phyloP scores from a whole-genome alignment of 2,329 filamentous ascomycete species.

The Sclerotinia sclerotiorum region DNA sequence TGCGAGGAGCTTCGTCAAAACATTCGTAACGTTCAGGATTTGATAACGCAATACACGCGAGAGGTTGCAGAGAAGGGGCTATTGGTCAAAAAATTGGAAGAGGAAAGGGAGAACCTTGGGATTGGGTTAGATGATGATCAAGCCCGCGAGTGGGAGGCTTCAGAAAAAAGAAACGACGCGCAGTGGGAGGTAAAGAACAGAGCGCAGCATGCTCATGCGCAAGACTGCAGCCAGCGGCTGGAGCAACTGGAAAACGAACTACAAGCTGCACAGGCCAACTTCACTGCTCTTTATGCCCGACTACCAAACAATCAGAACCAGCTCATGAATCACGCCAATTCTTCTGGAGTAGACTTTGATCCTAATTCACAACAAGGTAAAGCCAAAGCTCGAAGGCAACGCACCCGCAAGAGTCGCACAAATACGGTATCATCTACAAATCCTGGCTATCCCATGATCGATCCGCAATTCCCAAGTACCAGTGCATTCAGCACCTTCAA shows the following conservation, averaged over 20 bases:
- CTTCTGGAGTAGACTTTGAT: slow-evolving; percentile 41
- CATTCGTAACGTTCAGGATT: slow-evolving; percentile 61
- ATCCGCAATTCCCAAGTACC: slow-evolving; percentile 42
- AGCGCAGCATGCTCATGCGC: slow-evolving; percentile 33
- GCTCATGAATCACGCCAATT: slow-evolving; percentile 39
- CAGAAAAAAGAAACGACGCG: slow-evolving; percentile 36
- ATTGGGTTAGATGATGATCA: slow-evolving; percentile 60
- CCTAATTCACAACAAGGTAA: slow-evolving; percentile 34
- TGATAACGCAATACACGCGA: slow-evolving; percentile 59
- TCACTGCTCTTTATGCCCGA: slow-evolving; percentile 29
- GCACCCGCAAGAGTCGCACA: slow-evolving; percentile 44
- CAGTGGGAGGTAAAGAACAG: slow-evolving; percentile 39
- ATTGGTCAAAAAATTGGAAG: slow-evolving; percentile 72
- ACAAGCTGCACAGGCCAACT: slow-evolving; percentile 30
- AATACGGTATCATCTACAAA: slow-evolving; percentile 41
- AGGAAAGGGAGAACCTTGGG: slow-evolving; percentile 62
- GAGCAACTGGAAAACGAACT: slow-evolving; percentile 33
- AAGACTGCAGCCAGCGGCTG: slow-evolving; percentile 29
- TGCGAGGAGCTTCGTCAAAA: slow-evolving; percentile 54
- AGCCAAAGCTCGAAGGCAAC: slow-evolving; percentile 42
- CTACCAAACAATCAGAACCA: slow-evolving; percentile 35
- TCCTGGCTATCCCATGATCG: slow-evolving; percentile 36
- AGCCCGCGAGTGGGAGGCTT: slow-evolving; percentile 35
- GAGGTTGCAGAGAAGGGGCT: slow-evolving; percentile 70
- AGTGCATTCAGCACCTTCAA: slow-evolving; percentile 47